Evolutionary conservation across 768 basidiomycete species (phyloP).

Genomic region (Mycena olivaceomarginata): DNA sequence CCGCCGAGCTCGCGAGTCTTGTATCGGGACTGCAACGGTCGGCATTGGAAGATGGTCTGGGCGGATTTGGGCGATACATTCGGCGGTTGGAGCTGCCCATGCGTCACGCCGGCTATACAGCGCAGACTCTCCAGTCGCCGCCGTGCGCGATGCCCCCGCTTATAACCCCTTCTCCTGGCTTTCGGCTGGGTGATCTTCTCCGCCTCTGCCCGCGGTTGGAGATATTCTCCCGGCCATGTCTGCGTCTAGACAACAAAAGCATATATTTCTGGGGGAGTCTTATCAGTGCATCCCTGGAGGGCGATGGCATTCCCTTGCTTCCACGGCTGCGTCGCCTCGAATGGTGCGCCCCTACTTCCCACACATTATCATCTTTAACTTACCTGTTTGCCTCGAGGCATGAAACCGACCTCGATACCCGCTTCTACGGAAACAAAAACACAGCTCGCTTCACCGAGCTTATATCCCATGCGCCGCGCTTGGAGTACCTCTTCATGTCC

Average conservation of each 20-base stretch:
- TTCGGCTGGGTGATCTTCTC: constrained; percentile 17
- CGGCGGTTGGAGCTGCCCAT: constrained; percentile 37
- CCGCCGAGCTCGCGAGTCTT: constrained; percentile 14
- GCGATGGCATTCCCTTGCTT: background rate
- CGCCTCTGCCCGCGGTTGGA: constrained; percentile 24
- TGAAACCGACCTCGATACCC: constrained; percentile 32
- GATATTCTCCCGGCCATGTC: constrained; percentile 44
- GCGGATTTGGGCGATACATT: constrained; percentile 25
- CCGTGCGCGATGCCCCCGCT: background rate
- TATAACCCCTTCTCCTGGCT: background rate
- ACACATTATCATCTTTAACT: background rate
- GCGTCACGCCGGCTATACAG: background rate
- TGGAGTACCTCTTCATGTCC: constrained; percentile 35
- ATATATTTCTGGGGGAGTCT: constrained; percentile 36
- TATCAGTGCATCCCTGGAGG: background rate
- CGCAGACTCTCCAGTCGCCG: background rate
- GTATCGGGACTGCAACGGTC: constrained; percentile 28
- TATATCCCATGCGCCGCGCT: constrained; percentile 13
- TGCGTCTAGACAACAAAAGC: constrained; percentile 28
- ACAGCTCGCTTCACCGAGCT: constrained; percentile 34
- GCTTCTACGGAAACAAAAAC: constrained; percentile 28
- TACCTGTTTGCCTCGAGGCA: background rate
- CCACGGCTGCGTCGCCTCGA: constrained; percentile 30
- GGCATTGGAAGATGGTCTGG: background rate
- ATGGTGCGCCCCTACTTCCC: constrained; percentile 16